Conservation (phyloP, 495 filamentous ascomycete genomes). For the Aspergillus carlsbadensis region DNA sequence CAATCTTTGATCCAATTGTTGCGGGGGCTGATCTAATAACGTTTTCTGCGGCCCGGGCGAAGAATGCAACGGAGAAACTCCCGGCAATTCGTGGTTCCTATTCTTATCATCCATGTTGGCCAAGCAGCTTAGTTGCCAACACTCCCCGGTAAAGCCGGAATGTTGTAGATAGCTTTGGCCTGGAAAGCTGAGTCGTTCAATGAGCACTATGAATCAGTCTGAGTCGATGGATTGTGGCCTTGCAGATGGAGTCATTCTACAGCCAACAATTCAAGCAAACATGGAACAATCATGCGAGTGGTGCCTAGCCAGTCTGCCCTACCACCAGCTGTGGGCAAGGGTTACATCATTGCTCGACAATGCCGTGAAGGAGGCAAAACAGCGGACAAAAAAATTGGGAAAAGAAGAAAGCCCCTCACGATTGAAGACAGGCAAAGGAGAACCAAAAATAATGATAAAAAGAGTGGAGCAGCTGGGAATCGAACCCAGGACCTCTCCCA, state of each 20-base stretch:
- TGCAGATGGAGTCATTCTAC: neutral
- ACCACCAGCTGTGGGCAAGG: too few species aligned
- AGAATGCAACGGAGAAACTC: conserved; percentile 15
- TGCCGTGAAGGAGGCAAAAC: neutral
- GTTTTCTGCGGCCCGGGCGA: conserved; percentile 16
- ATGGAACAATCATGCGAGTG: too few species aligned
- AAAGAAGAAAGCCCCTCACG: too few species aligned
- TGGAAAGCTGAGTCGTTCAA: neutral
- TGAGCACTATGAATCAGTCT: too few species aligned
- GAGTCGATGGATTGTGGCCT: too few species aligned
- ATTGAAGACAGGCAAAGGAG: too few species aligned
- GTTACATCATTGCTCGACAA: too few species aligned
- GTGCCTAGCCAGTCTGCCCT: too few species aligned
- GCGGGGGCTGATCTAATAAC: conserved; percentile 16
- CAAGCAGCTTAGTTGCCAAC: neutral
- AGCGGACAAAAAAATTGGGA: too few species aligned
- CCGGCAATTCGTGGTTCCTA: conserved; percentile 16
- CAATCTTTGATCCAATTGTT: conserved; percentile 1
- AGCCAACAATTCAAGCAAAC: too few species aligned
- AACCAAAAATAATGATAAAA: conserved; percentile 12
- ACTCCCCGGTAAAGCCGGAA: too few species aligned
- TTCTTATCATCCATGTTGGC: conserved; percentile 1
- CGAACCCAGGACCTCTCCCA: conserved; percentile 54
- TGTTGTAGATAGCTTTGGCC: too few species aligned
- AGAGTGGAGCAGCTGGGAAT: conserved; percentile 46